Conservation (phyloP, 2,329 filamentous ascomycete genomes). For the Grosmannia serpens region DNA sequence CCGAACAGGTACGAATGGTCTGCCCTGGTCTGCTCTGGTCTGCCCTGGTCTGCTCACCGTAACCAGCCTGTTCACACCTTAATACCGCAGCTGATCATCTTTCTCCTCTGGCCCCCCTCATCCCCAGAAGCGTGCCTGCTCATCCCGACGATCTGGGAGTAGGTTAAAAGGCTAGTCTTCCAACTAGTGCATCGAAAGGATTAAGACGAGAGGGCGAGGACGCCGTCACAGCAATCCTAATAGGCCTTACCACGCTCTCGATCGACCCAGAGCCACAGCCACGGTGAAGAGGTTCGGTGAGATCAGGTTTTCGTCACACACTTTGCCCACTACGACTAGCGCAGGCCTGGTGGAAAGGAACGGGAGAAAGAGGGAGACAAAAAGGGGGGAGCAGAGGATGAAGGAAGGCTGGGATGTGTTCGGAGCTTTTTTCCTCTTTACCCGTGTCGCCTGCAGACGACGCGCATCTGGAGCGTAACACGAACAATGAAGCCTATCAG, state of each 20-base stretch:
- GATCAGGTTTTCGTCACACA: neutral
- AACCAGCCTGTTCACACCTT: too few species aligned
- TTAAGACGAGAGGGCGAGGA: neutral
- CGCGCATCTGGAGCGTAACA: neutral
- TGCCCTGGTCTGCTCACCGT: too few species aligned
- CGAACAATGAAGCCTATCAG: neutral
- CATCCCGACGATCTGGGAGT: neutral
- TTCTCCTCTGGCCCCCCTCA: neutral
- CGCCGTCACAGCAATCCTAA: neutral
- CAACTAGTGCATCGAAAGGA: neutral
- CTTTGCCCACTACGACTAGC: neutral
- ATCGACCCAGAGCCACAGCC: conserved; percentile 4
- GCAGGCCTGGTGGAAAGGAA: neutral
- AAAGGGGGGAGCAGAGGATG: neutral
- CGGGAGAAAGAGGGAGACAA: neutral
- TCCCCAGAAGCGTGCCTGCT: neutral
- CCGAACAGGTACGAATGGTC: too few species aligned
- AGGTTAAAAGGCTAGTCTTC: neutral
- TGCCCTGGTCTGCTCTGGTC: too few species aligned
- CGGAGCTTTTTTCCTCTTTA: too few species aligned
- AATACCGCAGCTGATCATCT: too few species aligned
- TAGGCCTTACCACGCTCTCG: neutral
- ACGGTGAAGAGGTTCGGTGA: neutral
- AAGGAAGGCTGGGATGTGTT: neutral
- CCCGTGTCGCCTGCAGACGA: too few species aligned